These are phyloP conservation scores for Penicillium robsamsonii DNA, from an alignment of 495 filamentous ascomycete species.

Conservation along the genomic window DNA sequence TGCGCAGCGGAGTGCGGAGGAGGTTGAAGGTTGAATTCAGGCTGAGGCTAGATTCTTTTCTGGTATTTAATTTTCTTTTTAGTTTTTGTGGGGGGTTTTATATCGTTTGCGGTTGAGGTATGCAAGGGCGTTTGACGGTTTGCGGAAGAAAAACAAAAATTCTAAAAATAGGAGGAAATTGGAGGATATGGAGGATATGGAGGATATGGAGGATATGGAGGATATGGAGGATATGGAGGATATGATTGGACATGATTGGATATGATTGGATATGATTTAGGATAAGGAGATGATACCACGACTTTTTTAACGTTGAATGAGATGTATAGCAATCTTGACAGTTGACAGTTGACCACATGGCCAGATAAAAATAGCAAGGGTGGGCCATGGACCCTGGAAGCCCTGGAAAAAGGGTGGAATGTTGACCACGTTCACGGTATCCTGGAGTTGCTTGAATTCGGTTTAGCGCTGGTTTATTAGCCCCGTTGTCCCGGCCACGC, in stretches of 20 bases:
- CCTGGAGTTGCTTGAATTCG: too few relatives aligned
- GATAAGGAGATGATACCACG: slow-evolving; percentile 6
- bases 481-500: slow-evolving; percentile 27
- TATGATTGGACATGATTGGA: too few relatives aligned
- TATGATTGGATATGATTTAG: background rate
- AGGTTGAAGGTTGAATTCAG: slow-evolving; percentile 36
- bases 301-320: slow-evolving; percentile 3
- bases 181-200: too few relatives aligned
- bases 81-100: slow-evolving; percentile 4
- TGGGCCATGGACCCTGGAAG: too few relatives aligned
- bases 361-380: too few relatives aligned
- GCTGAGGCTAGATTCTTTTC: slow-evolving; percentile 1
- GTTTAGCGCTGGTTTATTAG: too few relatives aligned
- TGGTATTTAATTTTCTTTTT: slow-evolving; percentile 4
- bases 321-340: background rate
- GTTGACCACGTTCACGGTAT: background rate
- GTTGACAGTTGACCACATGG: background rate
- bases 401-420: too few relatives aligned
- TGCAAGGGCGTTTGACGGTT: slow-evolving; percentile 11
- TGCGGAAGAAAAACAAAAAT: background rate
- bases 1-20: slow-evolving; percentile 38
- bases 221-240: too few relatives aligned
- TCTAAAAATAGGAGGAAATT: background rate
- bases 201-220: too few relatives aligned
- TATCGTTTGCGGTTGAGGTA: background rate